Percentiles rank a stretch among this genome's conserved stretches.
Conservation (phyloP, 2,329 filamentous ascomycete genomes). For the Pleurostoma richardsiae region DNA sequence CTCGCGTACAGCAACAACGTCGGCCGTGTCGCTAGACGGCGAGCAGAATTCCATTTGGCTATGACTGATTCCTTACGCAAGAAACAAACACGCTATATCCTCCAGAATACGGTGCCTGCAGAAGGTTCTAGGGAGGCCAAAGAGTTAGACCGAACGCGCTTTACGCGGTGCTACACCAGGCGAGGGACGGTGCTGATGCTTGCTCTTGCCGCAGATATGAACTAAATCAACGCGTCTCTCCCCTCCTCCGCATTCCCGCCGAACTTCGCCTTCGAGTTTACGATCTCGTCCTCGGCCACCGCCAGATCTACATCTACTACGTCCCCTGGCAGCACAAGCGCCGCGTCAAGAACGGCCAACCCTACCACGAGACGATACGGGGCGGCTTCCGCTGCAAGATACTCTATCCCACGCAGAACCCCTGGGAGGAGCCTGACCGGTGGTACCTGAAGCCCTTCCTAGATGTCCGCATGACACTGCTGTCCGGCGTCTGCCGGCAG, state of each 20-base stretch:
- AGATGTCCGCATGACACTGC: slow-evolving; percentile 19
- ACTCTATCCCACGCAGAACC: slow-evolving; percentile 18
- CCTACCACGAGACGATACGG: slow-evolving; percentile 9
- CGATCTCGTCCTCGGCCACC: slow-evolving; percentile 21
- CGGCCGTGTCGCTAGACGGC: too few relatives aligned
- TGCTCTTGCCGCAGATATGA: slow-evolving; percentile 13
- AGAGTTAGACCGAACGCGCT: neutral
- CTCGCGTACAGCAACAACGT: too few relatives aligned
- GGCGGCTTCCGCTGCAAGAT: slow-evolving; percentile 23
- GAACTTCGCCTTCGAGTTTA: slow-evolving; percentile 28
- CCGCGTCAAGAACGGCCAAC: slow-evolving; percentile 11
- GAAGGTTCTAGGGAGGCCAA: neutral
- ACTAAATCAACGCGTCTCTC: slow-evolving; percentile 17
- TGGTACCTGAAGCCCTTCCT: neutral
- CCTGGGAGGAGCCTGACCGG: slow-evolving; percentile 14
- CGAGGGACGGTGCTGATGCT: neutral
- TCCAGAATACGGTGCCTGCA: neutral
- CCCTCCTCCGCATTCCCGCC: slow-evolving; percentile 22
- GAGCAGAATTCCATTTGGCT: too few relatives aligned
- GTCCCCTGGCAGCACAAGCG: slow-evolving; percentile 17
- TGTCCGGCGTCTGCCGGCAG: slow-evolving; percentile 27
- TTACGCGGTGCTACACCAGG: neutral
- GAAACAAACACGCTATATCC: too few relatives aligned
- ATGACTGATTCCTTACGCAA: too few relatives aligned
- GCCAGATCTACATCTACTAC: slow-evolving; percentile 25